phyloP scores from a whole-genome alignment of 2,329 filamentous ascomycete species.

The Xylariaceae sp. region DNA sequence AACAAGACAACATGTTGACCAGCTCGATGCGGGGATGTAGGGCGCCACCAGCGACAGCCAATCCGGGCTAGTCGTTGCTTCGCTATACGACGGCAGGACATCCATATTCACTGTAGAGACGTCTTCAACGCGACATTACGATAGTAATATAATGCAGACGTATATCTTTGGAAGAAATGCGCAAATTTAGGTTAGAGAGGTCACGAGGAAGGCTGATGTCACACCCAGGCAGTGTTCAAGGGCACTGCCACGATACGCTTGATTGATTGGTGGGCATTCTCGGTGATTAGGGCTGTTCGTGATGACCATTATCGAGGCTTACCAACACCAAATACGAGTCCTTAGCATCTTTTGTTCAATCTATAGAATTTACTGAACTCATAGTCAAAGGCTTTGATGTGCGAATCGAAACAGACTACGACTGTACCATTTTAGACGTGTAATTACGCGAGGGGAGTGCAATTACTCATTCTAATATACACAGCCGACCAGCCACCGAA shows the following conservation, averaged over 20 bases:
- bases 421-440: too few relatives aligned
- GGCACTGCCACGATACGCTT: conserved; percentile 7
- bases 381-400: too few relatives aligned
- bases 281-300: conserved; percentile 6
- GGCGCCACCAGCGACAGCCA: conserved; percentile 57
- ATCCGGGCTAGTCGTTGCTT: conserved; percentile 53
- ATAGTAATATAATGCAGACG: background rate
- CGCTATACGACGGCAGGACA: conserved; percentile 58
- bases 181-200: background rate
- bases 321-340: too few relatives aligned
- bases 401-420: too few relatives aligned
- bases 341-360: too few relatives aligned
- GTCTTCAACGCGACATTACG: background rate
- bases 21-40: conserved; percentile 50
- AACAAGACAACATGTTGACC: conserved; percentile 55
- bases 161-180: too few relatives aligned
- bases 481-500: too few relatives aligned
- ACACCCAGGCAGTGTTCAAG: conserved; percentile 6
- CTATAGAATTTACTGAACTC: too few relatives aligned
- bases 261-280: conserved; percentile 3
- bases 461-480: too few relatives aligned
- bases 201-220: conserved; percentile 16
- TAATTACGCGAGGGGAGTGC: too few relatives aligned
- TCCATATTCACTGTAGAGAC: conserved; percentile 35
- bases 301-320: background rate